Evolutionary conservation across 169 alveolate genomes (phyloP), one percentile per base, ranked within the genome.

Genomic region (Cryptosporidium canis): DNA sequence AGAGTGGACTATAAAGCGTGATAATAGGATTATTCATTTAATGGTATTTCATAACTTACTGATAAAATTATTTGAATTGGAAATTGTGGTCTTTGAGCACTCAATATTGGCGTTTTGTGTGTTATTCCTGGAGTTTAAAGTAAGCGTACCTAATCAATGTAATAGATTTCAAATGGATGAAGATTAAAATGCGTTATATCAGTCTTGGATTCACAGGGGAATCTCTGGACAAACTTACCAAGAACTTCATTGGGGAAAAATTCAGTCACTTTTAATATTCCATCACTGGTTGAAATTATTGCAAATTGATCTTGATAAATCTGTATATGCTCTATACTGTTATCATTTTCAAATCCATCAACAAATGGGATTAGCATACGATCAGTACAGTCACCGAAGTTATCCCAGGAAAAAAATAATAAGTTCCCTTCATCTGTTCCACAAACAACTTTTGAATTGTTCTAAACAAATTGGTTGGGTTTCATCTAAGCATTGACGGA

Each of bases 321-420:
- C 37, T 55, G 77, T 43, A 77, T 21, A n/a, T 45, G 44, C 27
- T 77, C 87, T 43, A 77, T 77, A 58, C 87, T 77, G 24, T 77
- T 77, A 33, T 77, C 87, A n/a, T 61, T 61, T 29, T 77, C 66
- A 77, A 77, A 77, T 27, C 87, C 87, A 41, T 77, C 87, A 16
- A 77, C 70, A 58, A 41, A 56, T 14, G 87, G 87, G 33, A 77
- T 77, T 29, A 43, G 6, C 70, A 77, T 77, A 14, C 87, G 87
- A 77, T 77, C 87, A 77, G 56, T 77, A 58, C 87, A 77, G 29
- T 77, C 87, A 2, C 87, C 87, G 39, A 77, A 77, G 72, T 77
- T 77, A 77, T 29, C 87, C 87, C 87, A 77, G 11, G 87, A 58
- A 43, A 77, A 77, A 9, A 77, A 77, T 24, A 77, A 58, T 21